Evolutionary conservation across 805 yeast species (phyloP).

Genomic region (Hanseniaspora pseudoguilliermondii): DNA sequence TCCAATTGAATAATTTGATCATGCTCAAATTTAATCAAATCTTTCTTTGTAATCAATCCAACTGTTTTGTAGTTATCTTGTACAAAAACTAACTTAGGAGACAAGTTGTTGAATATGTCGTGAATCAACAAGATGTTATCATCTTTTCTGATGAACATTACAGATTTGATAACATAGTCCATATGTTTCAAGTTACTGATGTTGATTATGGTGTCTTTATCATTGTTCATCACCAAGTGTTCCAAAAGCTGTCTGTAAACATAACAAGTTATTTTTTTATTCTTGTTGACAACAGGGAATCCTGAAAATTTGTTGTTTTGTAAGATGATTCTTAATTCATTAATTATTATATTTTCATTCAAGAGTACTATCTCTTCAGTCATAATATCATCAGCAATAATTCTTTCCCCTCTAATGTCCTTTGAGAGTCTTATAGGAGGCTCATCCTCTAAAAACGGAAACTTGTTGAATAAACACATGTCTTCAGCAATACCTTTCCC

Average conservation of each 20-base stretch:
- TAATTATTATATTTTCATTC: slow-evolving; percentile 20
- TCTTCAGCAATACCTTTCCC: slow-evolving; percentile 87
- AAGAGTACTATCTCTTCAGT: slow-evolving; percentile 21
- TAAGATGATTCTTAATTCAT: slow-evolving; percentile 7
- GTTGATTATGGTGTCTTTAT: neutral
- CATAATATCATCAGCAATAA: slow-evolving; percentile 42
- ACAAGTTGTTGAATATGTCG: slow-evolving; percentile 61
- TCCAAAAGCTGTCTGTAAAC: slow-evolving; percentile 14
- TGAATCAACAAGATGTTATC: slow-evolving; percentile 49
- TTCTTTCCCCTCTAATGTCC: slow-evolving; percentile 35
- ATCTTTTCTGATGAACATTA: slow-evolving; percentile 43
- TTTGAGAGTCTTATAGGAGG: slow-evolving; percentile 49
- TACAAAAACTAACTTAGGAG: slow-evolving; percentile 56
- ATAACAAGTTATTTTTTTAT: slow-evolving; percentile 14
- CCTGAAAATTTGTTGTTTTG: slow-evolving; percentile 17
- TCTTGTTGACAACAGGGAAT: slow-evolving; percentile 25
- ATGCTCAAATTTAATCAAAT: slow-evolving; percentile 51
- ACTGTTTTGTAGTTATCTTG: slow-evolving; percentile 47
- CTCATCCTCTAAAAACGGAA: slow-evolving; percentile 60
- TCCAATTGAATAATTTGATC: slow-evolving; percentile 22
- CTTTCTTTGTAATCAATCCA: slow-evolving; percentile 81
- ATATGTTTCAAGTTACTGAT: slow-evolving; percentile 20
- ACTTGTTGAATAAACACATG: slow-evolving; percentile 77
- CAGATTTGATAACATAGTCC: slow-evolving; percentile 34
- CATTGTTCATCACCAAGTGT: slow-evolving; percentile 5